Evolutionary conservation across 352 stramenopile genomes (phyloP), one percentile per base, ranked within the genome.

Genomic region (Peronosclerospora sorghi): DNA sequence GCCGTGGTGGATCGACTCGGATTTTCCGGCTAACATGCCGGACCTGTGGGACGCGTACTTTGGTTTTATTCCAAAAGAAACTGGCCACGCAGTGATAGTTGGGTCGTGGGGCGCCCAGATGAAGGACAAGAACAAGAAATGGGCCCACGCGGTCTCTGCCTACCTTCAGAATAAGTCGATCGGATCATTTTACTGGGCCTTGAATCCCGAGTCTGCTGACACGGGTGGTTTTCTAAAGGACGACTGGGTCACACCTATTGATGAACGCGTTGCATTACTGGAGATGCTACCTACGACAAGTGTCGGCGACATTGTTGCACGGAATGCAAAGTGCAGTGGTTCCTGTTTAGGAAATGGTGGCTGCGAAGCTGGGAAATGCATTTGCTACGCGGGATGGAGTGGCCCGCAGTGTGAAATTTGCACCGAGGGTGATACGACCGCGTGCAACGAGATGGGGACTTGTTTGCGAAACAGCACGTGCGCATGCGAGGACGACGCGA

Each of bases 161-260:
- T 88, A 85, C 34, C 39, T 88, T 13, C 40, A 57, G 9, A 36
- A 70, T 20, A 81, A 75, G 14, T 61, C 35, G 8, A 75, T 88
- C 35, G 66, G 65, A 8, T 85, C 68, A 10, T 88, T 88, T 45
- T 82, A 85, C 46, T 88, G 76, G 74, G 69, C 69, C 0, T 68
- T 88, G 28, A 88, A 88, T 44, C 76, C 76, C 4, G 66, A 88
- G 51, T 83, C 70, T 8, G 71, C 68, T 12, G 72, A 86, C 41
- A 81, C 57, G 0, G 76, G 76, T 17, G 76, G 72, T 2, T 67
- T 88, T 15, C 58, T 85, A 5, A 64, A 64, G 46, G 63, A 80
- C n/a, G 75, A 88, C 61, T 88, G 73, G 75, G 54, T 51, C 32
- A 80, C 75, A 10, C 54, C 75, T 9, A 68, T 84, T 40, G 56